Evolutionary conservation across 371 early-diverging fungal species (phyloP), one percentile per base, ranked within the genome.

Genomic region (Haplosporangium sp.): DNA sequence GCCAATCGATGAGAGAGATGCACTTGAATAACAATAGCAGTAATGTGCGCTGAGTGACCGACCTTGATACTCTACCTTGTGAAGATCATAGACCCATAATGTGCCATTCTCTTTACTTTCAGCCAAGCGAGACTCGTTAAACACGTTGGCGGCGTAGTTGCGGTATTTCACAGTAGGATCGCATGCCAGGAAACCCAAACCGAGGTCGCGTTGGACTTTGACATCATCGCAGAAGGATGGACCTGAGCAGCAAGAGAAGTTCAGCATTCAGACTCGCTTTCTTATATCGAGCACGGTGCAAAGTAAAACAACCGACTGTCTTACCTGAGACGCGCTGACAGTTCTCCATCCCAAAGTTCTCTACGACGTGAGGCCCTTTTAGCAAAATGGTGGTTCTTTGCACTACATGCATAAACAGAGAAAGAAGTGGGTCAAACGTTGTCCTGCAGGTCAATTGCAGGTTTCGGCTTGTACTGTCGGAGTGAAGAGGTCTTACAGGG

Each of bases 331-430:
- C 50, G 4, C 50, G 13, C 18, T 21, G 16, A 20, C 79, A 79
- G 54, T 65, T 64, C 1, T 79, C 79, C 72, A 79, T 72, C 59
- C 73, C 79, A 69, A 65, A 68, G 73, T 79, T 79, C 37, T 72
- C 58, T 18, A 79, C 69, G 2, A 56, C 45, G 13, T 57, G 55
- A 1, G 62, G 59, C 6, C 79, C 79, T 40, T 72, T 62, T n/a
- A 79, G 47, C 14, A 79, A 51, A 14, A 61, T 65, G 3, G 42
- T 55, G 12, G 73, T 65, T 50, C 79, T 67, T 62, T 72, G 62
- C 65, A 72, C 79, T 79, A 62, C 10, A 13, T 18, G 21, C 10
- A 16, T 12, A 8, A n/a, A 37, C 5, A 43, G 11, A 37, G 18
- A 14, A 23, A n/a, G 14, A 14, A 41, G 37, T 2, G 52, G 18